Base-by-base conservation (phyloP, 768 basidiomycete species). In the Pisolithus marmoratus region DNA sequence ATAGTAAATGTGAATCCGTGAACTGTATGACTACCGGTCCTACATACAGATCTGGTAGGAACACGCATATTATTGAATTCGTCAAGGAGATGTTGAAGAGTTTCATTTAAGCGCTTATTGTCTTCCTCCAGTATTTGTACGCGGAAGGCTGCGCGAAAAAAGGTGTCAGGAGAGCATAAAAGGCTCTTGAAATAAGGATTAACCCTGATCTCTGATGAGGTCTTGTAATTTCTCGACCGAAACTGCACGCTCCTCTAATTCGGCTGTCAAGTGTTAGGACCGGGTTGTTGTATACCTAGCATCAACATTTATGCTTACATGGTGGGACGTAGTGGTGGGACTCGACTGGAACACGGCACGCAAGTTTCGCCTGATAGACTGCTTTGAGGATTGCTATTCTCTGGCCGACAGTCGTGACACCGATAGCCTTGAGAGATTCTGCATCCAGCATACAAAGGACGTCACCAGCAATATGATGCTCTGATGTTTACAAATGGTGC, bases 391-490 rank as follows among this genome's bases (percentile, higher is more conserved):
- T 92, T 41, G 89, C 77, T 34, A 99, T 72, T 50, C 96, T 78
- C 69, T 97, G 94, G 20, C 96, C 96, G 56, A 98, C 81, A 34
- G 88, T 90, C n/a, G 80, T 64, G 40, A 99, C 80, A 8, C 96
- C 96, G 51, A 97, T 73, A 40, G 88, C 84, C 68, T 89, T 90
- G 57, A 99, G 80, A 2, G 81, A 71, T 22, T 94, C 89, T n/a
- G 83, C 77, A 65, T 93, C 88, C 45, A 97, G 77, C 60, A 88
- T 73, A 56, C 87, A 83, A 7, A 99, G 79, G 2, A 91, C 83
- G 56, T 97, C 94, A 50, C 96, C 96, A 17, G 87, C 86, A 57
- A 99, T 90, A 56, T 82, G 87, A 68, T 99, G 89, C 65, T 94
- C 95, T 95, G 63, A 44, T 20, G 49, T 17, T 27, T 36, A 38